A percentile compares a stretch with the other conserved stretches of the same genome.
Evolutionary conservation across 1,139 yeast species (phyloP).

Genomic region (Yarrowia galli): DNA sequence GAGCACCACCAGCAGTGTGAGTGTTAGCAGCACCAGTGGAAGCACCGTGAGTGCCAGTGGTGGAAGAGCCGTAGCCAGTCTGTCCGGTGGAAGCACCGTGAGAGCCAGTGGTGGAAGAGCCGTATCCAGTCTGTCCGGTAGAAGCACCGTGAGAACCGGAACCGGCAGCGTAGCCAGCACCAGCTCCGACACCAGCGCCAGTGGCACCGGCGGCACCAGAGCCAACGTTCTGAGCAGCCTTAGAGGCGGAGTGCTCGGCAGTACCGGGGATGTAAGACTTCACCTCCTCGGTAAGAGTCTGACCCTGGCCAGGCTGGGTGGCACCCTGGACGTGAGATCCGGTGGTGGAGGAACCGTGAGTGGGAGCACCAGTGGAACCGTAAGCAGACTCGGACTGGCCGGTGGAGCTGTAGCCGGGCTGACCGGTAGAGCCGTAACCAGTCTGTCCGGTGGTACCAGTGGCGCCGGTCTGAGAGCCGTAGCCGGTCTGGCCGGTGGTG

Average conservation of each 20-base stretch:
- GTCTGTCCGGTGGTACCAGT: slow-evolving; percentile 22
- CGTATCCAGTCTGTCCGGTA: slow-evolving; percentile 1
- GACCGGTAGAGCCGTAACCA: slow-evolving; percentile 26
- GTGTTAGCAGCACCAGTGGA: slow-evolving; percentile 7
- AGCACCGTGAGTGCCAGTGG: slow-evolving; percentile 10
- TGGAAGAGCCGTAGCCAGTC: not conserved
- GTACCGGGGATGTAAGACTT: slow-evolving; percentile 34
- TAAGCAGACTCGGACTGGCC: slow-evolving; percentile 23
- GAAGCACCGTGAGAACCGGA: slow-evolving; percentile 27
- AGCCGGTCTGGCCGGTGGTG: slow-evolving; percentile 19
- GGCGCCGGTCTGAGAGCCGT: slow-evolving; percentile 12
- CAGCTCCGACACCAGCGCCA: slow-evolving; percentile 39
- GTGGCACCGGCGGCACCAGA: slow-evolving; percentile 40
- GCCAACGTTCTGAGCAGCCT: slow-evolving; percentile 12
- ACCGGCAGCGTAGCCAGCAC: slow-evolving; percentile 39
- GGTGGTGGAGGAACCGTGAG: slow-evolving; percentile 3
- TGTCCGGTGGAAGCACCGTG: slow-evolving; percentile 30
- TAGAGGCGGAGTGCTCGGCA: slow-evolving; percentile 35
- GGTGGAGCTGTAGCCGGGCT: slow-evolving; percentile 27
- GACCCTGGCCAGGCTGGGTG: slow-evolving; percentile 30
- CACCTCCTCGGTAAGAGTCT: slow-evolving; percentile 15
- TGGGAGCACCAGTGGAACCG: slow-evolving; percentile 20
- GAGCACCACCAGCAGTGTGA: slow-evolving; percentile 31
- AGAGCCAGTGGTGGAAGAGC: slow-evolving; percentile 15
- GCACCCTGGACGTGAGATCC: slow-evolving; percentile 25